Base-by-base conservation (phyloP, 2,329 filamentous ascomycete genomes). In the Venturiaceae sp. region DNA sequence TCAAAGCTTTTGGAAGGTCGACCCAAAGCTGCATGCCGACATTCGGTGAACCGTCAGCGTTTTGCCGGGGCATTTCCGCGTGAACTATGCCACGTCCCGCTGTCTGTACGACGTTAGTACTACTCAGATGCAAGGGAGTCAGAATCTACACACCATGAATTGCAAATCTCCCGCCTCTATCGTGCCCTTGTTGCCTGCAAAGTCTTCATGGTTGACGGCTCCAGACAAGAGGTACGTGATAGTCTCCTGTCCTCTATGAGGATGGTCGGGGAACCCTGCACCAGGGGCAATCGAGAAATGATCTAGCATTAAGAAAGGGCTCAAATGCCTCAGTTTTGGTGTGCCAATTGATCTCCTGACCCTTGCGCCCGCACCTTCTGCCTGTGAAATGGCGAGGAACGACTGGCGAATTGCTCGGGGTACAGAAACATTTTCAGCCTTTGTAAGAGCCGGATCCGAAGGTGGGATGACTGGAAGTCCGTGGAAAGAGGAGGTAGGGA, bases 21-120 rank as follows among this genome's bases (percentile, higher is more conserved):
- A 97, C 92, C 92, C 94, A 97, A 23, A 97, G 80, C 76, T 97
- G 94, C 75, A 97, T 83, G 34, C 92, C 92, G 57, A 95, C 81
- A 71, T 92, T 96, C 60, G 86, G 77, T 59, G 78, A 82, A 55
- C 89, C 89, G 69, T 94, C 88, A 0, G 79, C 71, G 69, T 90
- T 90, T 68, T 88, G 83, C 58, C 83, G 81, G 9, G 92, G 92
- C 91, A 97, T 96, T 74, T 97, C 92, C 37, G 92, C 90, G 72
- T 97, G 94, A 72, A 96, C 88, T 66, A 97, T 95, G 44, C 92
- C 92, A 21, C 81, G 79, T 3, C 92, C 92, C 1, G 92, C 92
- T 39, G 37, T 44, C 32, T 36, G 32, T 19, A 14, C 14, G 30
- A 50, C 44, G 44, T 50, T 32, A 50, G 44, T 50, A 30, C 44